Evolutionary conservation across 768 basidiomycete species (phyloP).

Genomic region (Chalciporus sphaerocephalus): DNA sequence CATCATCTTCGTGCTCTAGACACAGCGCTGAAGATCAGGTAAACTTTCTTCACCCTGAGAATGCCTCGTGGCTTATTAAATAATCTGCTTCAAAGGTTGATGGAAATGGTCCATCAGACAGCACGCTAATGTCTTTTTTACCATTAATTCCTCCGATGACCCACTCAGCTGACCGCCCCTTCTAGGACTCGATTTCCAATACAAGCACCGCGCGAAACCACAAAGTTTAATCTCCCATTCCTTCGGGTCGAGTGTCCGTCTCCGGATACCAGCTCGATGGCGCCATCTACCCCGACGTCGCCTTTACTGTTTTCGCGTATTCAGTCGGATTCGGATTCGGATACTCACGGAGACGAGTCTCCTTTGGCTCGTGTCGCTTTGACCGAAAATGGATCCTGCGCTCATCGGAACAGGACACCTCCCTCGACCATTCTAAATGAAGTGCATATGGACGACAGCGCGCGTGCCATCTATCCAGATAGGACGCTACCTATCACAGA

Average conservation of each 20-base stretch:
- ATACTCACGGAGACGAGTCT: constrained; percentile 1
- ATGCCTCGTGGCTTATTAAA: background rate
- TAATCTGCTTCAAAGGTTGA: constrained; percentile 4
- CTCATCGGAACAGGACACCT: background rate
- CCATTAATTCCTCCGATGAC: constrained; percentile 8
- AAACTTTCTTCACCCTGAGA: constrained; percentile 1
- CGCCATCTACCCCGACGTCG: constrained; percentile 3
- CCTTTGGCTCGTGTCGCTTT: background rate
- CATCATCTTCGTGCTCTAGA: constrained; percentile 3
- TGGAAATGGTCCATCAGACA: constrained; percentile 8
- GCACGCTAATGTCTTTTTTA: constrained; percentile 13
- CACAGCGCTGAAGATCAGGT: constrained; percentile 9
- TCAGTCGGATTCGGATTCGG: background rate
- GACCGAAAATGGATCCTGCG: background rate
- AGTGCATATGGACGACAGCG: background rate
- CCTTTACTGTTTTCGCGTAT: constrained; percentile 1
- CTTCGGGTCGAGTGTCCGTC: constrained; percentile 19
- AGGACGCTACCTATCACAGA: background rate
- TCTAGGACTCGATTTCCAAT: constrained; percentile 1
- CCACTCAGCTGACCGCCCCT: constrained; percentile 6
- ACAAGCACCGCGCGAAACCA: constrained; percentile 11
- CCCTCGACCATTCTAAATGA: background rate
- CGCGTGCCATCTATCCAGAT: background rate
- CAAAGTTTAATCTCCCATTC: constrained; percentile 17
- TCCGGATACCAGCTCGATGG: constrained; percentile 1